phyloP scores from a whole-genome alignment of 257 asterid species.

The Solanum arcanum region DNA sequence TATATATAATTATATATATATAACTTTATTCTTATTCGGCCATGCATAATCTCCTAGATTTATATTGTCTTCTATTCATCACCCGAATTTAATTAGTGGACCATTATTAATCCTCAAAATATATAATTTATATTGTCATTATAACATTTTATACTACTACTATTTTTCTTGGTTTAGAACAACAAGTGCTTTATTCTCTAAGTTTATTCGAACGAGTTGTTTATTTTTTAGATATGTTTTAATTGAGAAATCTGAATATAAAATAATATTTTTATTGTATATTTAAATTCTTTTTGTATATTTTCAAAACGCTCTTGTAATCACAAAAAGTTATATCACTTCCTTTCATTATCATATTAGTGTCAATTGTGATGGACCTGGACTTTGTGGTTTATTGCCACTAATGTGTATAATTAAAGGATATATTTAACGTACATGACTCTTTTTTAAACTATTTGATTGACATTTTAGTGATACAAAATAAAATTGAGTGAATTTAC shows the following conservation, averaged over 20 bases:
- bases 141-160: neutral
- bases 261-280: neutral
- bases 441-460: too few species aligned
- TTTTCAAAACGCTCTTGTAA: too few species aligned
- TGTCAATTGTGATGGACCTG: neutral
- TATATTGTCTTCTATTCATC: neutral
- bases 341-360: neutral
- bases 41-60: constrained; percentile 1
- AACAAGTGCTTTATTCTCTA: neutral
- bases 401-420: neutral
- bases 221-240: neutral
- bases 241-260: neutral
- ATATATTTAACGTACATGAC: neutral
- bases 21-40: neutral
- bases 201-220: neutral
- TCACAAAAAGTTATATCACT: neutral
- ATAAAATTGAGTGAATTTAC: too few species aligned
- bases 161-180: neutral
- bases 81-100: too few species aligned
- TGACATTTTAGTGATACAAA: too few species aligned
- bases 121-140: neutral
- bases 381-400: neutral
- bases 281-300: too few species aligned
- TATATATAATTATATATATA: neutral
- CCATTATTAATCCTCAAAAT: neutral